A percentile compares a stretch with the other conserved stretches of the same genome.
Evolutionary conservation across 2,329 filamentous ascomycete genomes (phyloP).

Genomic region (Blumeriella jaapii): DNA sequence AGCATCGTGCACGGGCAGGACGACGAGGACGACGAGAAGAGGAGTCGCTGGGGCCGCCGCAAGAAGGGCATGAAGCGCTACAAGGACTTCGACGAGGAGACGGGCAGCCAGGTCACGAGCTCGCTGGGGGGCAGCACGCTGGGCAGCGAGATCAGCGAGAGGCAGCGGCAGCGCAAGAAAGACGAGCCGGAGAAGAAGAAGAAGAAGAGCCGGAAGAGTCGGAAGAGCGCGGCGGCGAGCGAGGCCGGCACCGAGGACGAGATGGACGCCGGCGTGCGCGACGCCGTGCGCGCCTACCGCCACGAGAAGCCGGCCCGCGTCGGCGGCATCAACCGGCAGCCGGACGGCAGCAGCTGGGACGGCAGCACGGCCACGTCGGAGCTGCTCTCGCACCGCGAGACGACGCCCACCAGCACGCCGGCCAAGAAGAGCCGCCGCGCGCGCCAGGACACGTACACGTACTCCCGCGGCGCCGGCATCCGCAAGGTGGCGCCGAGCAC

Average conservation of each 20-base stretch:
- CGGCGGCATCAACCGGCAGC: conserved; percentile 74
- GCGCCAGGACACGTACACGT: conserved; percentile 20
- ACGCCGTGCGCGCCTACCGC: conserved; percentile 72
- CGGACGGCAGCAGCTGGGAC: conserved; percentile 71
- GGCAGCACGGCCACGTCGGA: conserved; percentile 41
- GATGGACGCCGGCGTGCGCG: conserved; percentile 46
- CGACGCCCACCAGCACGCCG: conserved; percentile 43
- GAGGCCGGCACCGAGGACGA: conserved; percentile 22
- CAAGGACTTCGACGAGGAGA: conserved; percentile 27
- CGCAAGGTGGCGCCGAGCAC: conserved; percentile 22
- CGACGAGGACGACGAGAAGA: too few species aligned
- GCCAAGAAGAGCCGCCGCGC: conserved; percentile 26
- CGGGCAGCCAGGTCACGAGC: conserved; percentile 9
- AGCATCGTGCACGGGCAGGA: conserved; percentile 69
- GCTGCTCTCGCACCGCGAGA: conserved; percentile 46
- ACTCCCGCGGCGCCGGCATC: conserved; percentile 21
- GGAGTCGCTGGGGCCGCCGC: conserved; percentile 28
- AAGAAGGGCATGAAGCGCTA: conserved; percentile 26
- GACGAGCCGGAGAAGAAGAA: conserved; percentile 18
- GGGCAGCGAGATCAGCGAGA: conserved; percentile 20
- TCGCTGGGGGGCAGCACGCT: conserved; percentile 13
- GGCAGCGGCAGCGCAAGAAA: conserved; percentile 19
- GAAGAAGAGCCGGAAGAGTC: conserved; percentile 3
- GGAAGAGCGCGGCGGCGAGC: not conserved
- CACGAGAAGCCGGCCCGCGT: conserved; percentile 78